phyloP scores from a whole-genome alignment of 2,329 filamentous ascomycete genomes.

The Fusarium succisae region DNA sequence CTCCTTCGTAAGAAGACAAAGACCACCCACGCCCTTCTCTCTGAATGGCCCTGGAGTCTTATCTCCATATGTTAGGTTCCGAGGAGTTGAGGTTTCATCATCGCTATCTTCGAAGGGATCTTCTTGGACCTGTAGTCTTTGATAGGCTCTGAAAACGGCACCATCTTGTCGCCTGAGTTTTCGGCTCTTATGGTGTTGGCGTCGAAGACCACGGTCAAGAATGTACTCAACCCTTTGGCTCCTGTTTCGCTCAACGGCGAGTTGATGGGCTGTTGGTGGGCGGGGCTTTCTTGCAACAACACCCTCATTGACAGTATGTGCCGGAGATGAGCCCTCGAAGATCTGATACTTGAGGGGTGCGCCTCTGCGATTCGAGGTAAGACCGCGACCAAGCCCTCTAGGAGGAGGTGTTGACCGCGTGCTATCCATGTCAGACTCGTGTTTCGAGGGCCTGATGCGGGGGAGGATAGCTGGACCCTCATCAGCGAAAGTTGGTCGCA shows the following conservation, averaged over 20 bases:
- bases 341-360: conserved; percentile 67
- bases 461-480: conserved; percentile 69
- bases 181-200: conserved; percentile 70
- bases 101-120: conserved; percentile 72
- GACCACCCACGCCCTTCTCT: conserved; percentile 69
- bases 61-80: conserved; percentile 46
- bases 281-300: conserved; percentile 71
- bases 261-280: conserved; percentile 82
- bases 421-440: conserved; percentile 60
- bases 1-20: conserved; percentile 69
- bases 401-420: conserved; percentile 56
- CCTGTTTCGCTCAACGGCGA: conserved; percentile 81
- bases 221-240: conserved; percentile 84
- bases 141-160: conserved; percentile 72
- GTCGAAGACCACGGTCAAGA: conserved; percentile 76
- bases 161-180: conserved; percentile 72
- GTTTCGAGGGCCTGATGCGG: conserved; percentile 70
- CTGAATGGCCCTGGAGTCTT: conserved; percentile 55
- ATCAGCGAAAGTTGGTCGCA: conserved; percentile 53
- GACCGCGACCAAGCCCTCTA: conserved; percentile 42
- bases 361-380: conserved; percentile 51
- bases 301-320: conserved; percentile 62
- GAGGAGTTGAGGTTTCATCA: conserved; percentile 58
- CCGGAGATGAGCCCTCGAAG: conserved; percentile 69
- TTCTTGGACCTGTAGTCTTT: conserved; percentile 65